Evolutionary conservation across 139 green algal species (phyloP).

Genomic region (Chlorella sp.): DNA sequence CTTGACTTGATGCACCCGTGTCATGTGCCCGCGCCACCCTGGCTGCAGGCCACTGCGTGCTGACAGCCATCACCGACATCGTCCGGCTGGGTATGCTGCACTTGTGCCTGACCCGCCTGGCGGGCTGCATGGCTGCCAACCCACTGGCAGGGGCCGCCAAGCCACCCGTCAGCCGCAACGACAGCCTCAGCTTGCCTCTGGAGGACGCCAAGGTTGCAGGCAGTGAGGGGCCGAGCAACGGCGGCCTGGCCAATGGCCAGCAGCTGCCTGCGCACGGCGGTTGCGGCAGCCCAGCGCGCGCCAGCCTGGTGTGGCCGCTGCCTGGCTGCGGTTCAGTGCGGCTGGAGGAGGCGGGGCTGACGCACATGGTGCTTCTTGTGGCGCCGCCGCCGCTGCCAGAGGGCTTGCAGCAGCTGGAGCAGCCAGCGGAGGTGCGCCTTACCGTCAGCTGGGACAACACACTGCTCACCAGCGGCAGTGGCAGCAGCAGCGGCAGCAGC

Average conservation of each 20-base stretch:
- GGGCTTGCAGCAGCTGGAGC: background rate
- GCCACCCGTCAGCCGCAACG: background rate
- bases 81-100: slow-evolving; percentile 17
- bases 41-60: slow-evolving; percentile 27
- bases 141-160: slow-evolving; percentile 5
- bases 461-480: background rate
- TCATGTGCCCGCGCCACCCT: background rate
- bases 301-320: slow-evolving; percentile 22
- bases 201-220: background rate
- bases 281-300: background rate
- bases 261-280: background rate
- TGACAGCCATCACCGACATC: slow-evolving; percentile 10
- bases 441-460: slow-evolving; percentile 21
- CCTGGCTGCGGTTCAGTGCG: slow-evolving; percentile 19
- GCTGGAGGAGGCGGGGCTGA: background rate
- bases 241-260: slow-evolving; percentile 1
- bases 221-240: background rate
- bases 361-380: slow-evolving; percentile 1
- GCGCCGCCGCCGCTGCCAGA: slow-evolving; percentile 1
- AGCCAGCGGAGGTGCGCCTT: background rate
- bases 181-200: too few species aligned
- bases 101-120: slow-evolving; percentile 11
- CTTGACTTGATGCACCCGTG: background rate
- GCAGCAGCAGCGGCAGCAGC: background rate
- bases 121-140: slow-evolving; percentile 28